Evolutionary conservation across 768 basidiomycete species (phyloP), one percentile per base, ranked within the genome.

Genomic region (Lactifluus echinatus): DNA sequence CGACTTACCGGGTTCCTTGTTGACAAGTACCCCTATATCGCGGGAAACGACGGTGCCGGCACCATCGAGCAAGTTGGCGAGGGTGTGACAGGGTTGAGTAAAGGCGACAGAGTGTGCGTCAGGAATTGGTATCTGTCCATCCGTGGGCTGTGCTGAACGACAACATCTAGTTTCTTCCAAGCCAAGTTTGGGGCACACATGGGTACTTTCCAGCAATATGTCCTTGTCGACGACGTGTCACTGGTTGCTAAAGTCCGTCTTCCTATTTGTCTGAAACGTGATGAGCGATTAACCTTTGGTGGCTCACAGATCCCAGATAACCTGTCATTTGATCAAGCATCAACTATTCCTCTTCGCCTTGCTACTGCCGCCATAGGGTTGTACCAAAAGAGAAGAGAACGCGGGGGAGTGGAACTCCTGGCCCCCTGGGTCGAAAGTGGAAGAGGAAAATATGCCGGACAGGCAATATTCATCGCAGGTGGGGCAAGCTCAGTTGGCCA

Each of bases 401-500:
- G 8, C 14, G 51, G 51, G 10, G 51, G 51, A 2, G 66, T 73
- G 2, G 75, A 72, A 49, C 68, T 81, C 51, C 63, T 68, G 50
- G 59, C 74, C 8, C 75, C 77, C 0, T 69, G 75, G 64, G 70
- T 70, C 39, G 61, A 68, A 15, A 69, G 66, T 19, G 71, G 71
- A 54, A 63, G 63, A 23, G 74, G 72, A 39, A 76, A 73, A 43
- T 78, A 79, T 61, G 66, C 66, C 36, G 76, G 70, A 4, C 71
- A 71, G 50, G 73, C 79, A 0, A 72, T 79, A 42, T 56, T 81
- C 31, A 72, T 81, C 51, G 66, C 78, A 17, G 79, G 79, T 31
- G 79, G 79, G 5, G 65, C 73, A 26, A 73, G 73, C 43, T 78
- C 76, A 37, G 75, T 79, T 2, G 79, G 79, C 37, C 77, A 79